Conservation (phyloP, 2,329 filamentous ascomycete species). For the Fusarium goolgardi region DNA sequence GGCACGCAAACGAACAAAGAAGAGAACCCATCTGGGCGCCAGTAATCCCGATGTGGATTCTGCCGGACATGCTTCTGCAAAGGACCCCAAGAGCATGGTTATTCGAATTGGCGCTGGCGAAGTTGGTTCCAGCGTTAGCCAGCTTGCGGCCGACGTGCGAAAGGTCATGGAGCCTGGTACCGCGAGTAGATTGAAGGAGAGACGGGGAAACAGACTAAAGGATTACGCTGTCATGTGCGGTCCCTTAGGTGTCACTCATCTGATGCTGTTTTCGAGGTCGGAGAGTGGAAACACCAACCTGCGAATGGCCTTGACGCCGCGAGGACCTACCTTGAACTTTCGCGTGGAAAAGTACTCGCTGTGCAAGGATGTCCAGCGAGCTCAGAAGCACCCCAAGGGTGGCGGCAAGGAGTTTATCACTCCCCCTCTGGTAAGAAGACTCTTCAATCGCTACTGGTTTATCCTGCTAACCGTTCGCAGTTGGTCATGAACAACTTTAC, state of each 20-base stretch:
- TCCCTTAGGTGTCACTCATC: constrained; percentile 89
- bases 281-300: constrained; percentile 92
- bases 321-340: constrained; percentile 94
- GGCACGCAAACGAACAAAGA: constrained; percentile 86
- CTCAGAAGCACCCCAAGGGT: constrained; percentile 83
- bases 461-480: constrained; percentile 55
- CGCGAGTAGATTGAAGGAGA: constrained; percentile 87
- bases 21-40: constrained; percentile 83
- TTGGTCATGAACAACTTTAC: constrained; percentile 99
- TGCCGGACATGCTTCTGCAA: constrained; percentile 70
- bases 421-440: constrained; percentile 75
- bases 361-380: constrained; percentile 87
- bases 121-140: constrained; percentile 89
- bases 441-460: neutral
- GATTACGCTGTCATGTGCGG: constrained; percentile 98
- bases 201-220: constrained; percentile 85
- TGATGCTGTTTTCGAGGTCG: constrained; percentile 92
- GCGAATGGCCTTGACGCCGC: constrained; percentile 85
- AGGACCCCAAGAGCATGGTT: constrained; percentile 95
- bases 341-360: constrained; percentile 94
- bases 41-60: constrained; percentile 68
- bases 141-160: constrained; percentile 91
- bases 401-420: constrained; percentile 87
- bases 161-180: constrained; percentile 97
- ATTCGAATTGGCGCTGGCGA: constrained; percentile 96